Percentiles rank a stretch among this genome's conserved stretches.
phyloP scores from a whole-genome alignment of 2,329 filamentous ascomycete genomes.

The Malbranchea cinnamomea region DNA sequence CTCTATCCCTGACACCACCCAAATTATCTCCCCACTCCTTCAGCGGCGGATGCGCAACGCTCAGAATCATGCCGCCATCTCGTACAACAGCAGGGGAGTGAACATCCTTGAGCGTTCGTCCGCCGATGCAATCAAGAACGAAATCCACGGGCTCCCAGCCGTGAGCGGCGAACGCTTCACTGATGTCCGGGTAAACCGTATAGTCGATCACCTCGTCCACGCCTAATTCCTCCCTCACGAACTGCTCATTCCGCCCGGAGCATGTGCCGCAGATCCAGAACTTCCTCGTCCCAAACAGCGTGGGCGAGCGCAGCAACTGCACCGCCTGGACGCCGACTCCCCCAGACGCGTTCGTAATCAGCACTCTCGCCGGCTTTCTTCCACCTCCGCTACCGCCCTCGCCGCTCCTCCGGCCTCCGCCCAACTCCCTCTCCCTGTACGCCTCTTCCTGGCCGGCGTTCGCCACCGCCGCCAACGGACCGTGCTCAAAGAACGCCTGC shows the following conservation, averaged over 20 bases:
- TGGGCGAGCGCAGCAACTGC: conserved; percentile 21
- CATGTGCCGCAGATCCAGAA: conserved; percentile 26
- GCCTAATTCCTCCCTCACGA: conserved; percentile 15
- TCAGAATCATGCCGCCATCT: conserved; percentile 21
- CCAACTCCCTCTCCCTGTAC: not conserved
- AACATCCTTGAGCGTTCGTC: conserved; percentile 19
- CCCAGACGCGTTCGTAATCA: conserved; percentile 23
- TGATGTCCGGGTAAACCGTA: conserved; percentile 14
- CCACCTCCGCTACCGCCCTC: not conserved
- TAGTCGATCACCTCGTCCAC: conserved; percentile 22
- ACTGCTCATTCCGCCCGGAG: conserved; percentile 13
- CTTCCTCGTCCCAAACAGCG: conserved; percentile 16
- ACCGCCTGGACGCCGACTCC: conserved; percentile 24
- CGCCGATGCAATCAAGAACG: conserved; percentile 26
- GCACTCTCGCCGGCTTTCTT: conserved; percentile 16
- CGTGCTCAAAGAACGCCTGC: conserved; percentile 27
- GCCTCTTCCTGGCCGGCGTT: not conserved
- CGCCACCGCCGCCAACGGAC: conserved; percentile 15
- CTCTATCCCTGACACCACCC: conserved; percentile 4
- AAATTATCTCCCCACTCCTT: conserved; percentile 7
- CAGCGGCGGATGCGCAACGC: conserved; percentile 17
- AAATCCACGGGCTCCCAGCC: conserved; percentile 25
- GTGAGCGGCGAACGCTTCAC: conserved; percentile 16
- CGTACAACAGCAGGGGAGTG: conserved; percentile 20
- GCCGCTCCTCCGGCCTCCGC: not conserved